Percentiles rank a stretch among this genome's conserved stretches.
These are phyloP conservation scores for Tricladium varicosporioides DNA, from an alignment of 2,329 filamentous ascomycete species.

Conservation along the genomic window DNA sequence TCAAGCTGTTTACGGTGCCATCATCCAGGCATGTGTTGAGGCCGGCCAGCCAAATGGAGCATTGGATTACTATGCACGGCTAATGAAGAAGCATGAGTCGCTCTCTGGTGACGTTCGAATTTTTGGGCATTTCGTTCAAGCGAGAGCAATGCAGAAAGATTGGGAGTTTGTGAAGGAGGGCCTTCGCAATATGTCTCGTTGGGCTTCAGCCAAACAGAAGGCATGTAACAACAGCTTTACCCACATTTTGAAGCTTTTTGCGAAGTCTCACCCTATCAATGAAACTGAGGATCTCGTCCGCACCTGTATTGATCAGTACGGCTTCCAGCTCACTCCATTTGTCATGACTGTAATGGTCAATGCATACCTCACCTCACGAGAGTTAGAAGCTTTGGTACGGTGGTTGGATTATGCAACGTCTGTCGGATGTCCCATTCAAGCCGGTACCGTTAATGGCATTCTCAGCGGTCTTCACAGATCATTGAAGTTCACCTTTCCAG, in stretches of 20 bases:
- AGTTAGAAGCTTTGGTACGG: constrained; percentile 28
- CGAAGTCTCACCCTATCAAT: constrained; percentile 24
- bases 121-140: constrained; percentile 32
- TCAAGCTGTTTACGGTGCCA: constrained; percentile 27
- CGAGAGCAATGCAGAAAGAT: constrained; percentile 30
- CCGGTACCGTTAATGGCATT: constrained; percentile 30
- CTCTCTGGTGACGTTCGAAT: constrained; percentile 23
- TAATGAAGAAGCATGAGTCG: constrained; percentile 9
- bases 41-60: constrained; percentile 26
- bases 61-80: constrained; percentile 20
- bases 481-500: constrained; percentile 26
- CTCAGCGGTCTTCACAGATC: constrained; percentile 24
- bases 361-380: constrained; percentile 26
- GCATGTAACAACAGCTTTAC: constrained; percentile 24
- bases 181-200: constrained; percentile 25
- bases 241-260: constrained; percentile 31
- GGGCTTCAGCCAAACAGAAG: constrained; percentile 8
- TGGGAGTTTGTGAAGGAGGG: constrained; percentile 30
- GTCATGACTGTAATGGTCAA: constrained; percentile 29
- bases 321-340: constrained; percentile 22
- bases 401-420: constrained; percentile 30
- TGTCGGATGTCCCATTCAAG: constrained; percentile 19
- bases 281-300: constrained; percentile 31
- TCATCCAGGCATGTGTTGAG: constrained; percentile 34
- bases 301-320: constrained; percentile 20